Conservation (phyloP, 83 land plant genomes). For the Picea abies region DNA sequence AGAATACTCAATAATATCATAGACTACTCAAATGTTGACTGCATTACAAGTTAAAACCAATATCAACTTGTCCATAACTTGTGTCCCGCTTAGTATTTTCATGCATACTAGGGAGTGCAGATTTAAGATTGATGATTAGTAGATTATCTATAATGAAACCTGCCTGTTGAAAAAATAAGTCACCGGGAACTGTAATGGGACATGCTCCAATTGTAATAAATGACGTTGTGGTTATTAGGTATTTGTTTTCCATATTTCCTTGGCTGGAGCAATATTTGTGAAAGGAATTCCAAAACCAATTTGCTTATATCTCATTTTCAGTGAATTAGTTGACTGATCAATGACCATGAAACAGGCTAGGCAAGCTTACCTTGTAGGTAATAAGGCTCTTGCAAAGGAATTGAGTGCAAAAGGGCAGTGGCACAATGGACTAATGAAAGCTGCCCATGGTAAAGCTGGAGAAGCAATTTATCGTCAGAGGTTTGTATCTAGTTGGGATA, state of each 20-base stretch:
- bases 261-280: neutral
- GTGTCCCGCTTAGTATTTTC: too few relatives aligned
- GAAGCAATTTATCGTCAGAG: constrained; percentile 88
- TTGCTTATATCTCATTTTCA: neutral
- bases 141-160: neutral
- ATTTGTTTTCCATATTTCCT: neutral
- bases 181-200: neutral
- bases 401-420: constrained; percentile 81
- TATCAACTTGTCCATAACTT: neutral
- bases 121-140: too few relatives aligned
- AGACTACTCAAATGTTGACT: neutral
- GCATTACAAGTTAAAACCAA: neutral
- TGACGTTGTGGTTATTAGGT: neutral
- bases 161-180: neutral
- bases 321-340: neutral
- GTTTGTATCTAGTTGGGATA: constrained; percentile 31
- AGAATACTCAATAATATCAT: neutral
- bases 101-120: neutral
- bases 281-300: neutral
- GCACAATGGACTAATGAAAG: constrained; percentile 85
- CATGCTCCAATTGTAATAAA: neutral
- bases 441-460: constrained; percentile 83
- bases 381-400: constrained; percentile 92
- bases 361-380: constrained; percentile 82
- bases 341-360: constrained; percentile 55